Percentiles rank a stretch among this genome's conserved stretches.
Conservation (phyloP, 2,329 filamentous ascomycete genomes). For the Pseudocercospora fuligena region DNA sequence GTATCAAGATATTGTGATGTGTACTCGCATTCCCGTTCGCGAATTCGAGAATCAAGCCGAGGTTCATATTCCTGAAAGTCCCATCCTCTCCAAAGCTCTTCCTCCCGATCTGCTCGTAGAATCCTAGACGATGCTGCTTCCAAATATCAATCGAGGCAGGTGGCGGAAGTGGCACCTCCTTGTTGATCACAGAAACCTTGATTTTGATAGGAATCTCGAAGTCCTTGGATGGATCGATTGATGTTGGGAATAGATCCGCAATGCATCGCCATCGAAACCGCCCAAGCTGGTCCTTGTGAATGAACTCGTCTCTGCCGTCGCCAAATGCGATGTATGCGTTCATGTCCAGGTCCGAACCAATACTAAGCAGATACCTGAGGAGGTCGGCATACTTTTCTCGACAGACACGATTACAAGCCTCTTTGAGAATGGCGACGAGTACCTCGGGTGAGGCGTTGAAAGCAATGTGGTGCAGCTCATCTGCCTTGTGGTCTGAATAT, state of each 20-base stretch:
- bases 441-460: not conserved
- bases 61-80: not conserved
- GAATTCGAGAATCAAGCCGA: not conserved
- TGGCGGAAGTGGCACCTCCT: not conserved
- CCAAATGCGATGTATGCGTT: not conserved
- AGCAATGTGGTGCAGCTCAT: not conserved
- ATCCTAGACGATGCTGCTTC: not conserved
- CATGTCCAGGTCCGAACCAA: not conserved
- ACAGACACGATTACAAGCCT: not conserved
- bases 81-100: not conserved
- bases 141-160: not conserved
- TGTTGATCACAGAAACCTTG: not conserved
- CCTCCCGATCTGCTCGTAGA: not conserved
- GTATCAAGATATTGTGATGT: not conserved
- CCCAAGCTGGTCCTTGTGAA: not conserved
- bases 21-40: not conserved
- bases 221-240: not conserved
- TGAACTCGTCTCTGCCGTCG: conserved; percentile 1
- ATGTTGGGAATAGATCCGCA: not conserved
- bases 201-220: conserved; percentile 3
- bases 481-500: not conserved
- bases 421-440: not conserved
- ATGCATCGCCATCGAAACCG: not conserved
- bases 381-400: not conserved
- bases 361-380: not conserved